Evolutionary conservation across 1,139 yeast genomes (phyloP), one percentile per base, ranked within the genome.

Genomic region (Pichia sp.): DNA sequence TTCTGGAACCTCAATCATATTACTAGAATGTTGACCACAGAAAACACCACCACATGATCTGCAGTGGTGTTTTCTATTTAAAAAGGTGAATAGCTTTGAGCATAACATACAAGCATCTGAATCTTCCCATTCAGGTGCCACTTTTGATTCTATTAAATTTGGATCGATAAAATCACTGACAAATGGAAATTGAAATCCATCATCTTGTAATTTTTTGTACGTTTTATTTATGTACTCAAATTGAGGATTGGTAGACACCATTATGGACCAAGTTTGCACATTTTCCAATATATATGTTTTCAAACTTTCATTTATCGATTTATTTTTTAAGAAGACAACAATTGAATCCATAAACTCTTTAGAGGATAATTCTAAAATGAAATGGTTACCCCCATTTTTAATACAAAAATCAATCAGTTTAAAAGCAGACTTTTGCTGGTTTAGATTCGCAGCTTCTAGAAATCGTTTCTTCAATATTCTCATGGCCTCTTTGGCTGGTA

Each of bases 101-200:
- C 97, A 87, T 48, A 86, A 80, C 97, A 94, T 90, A 62, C 99
- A 92, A 10, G 86, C 87, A 57, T 88, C 95, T 23, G 88, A 82
- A 58, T 94, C 98, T 28, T 85, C 81, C 99, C 99, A 92, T 56
- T 90, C 97, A 0, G 98, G 98, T 3, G 99, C 97, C 4, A 92
- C 90, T 50, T 81, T 85, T 2, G 96, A 77, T 59, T 92, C 97
- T 45, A 90, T 78, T 63, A 88, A 78, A 27, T 66, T 69, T 40
- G 71, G 62, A 39, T 71, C 73, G 38, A 70, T 62, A 38, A 58
- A 61, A 16, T 55, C 59, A 4, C 54, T 55, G 23, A 71, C 62
- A n/a, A 71, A 68, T 9, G 95, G 95, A 57, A 90, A 87, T 41
- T 72, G 68, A 53, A 75, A 79, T 1, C 87, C 94, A 47, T 79